These are phyloP conservation scores for Eudorina sp. DNA, from an alignment of 139 green algal species.

Conservation along the genomic window DNA sequence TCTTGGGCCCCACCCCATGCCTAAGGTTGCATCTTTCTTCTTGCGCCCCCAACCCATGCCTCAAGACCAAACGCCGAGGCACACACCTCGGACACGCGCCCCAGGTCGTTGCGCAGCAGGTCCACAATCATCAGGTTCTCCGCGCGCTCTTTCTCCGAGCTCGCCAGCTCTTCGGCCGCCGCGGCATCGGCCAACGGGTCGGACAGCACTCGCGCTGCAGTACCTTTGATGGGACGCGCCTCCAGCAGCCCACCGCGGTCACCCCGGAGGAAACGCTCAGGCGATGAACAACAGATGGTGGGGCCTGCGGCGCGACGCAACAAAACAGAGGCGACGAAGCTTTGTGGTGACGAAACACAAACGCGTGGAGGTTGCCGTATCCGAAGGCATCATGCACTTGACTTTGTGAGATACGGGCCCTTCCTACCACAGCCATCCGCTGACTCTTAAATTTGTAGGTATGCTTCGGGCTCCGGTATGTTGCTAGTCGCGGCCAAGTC, in stretches of 20 bases:
- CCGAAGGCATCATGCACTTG: no score
- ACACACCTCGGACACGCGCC: constrained; percentile 79
- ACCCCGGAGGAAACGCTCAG: constrained; percentile 95
- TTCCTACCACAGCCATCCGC: no score
- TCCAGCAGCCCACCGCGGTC: constrained; percentile 85
- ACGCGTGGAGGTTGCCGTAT: no score
- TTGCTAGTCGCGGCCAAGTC: no score
- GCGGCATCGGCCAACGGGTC: constrained; percentile 75
- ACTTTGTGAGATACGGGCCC: no score
- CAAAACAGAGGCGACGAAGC: not conserved
- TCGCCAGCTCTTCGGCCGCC: constrained; percentile 62
- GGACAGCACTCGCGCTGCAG: constrained; percentile 60
- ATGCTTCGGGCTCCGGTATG: no score
- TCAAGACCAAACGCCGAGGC: no score
- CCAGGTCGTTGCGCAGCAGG: constrained; percentile 98
- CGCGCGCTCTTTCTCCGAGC: constrained; percentile 90
- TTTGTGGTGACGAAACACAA: no score
- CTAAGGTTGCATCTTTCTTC: no score
- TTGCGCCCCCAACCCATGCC: no score
- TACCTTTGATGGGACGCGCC: constrained; percentile 98
- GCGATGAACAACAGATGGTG: constrained; percentile 91
- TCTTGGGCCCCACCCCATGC: no score
- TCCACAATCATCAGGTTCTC: constrained; percentile 99
- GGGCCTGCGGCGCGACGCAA: constrained; percentile 25
- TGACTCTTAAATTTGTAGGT: no score